Percentiles rank a stretch among this genome's conserved stretches.
Conservation (phyloP, 2,329 filamentous ascomycete species). For the Aspergillus ustus region DNA sequence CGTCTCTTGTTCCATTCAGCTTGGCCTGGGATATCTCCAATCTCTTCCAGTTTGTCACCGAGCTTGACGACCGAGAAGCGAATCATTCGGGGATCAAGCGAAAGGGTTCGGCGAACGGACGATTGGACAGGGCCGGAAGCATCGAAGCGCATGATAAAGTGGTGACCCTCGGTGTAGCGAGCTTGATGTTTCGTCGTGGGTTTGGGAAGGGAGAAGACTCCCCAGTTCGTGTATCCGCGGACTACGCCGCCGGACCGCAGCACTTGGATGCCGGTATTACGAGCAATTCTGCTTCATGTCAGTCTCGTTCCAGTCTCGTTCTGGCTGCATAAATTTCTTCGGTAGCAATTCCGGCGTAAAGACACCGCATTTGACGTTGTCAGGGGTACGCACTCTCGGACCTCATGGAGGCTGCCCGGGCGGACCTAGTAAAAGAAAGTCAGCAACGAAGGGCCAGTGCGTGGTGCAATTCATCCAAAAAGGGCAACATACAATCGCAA, state of each 20-base stretch:
- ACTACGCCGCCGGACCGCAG: constrained; percentile 85
- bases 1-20: constrained; percentile 56
- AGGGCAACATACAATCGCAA: constrained; percentile 76
- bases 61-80: constrained; percentile 85
- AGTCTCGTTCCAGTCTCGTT: constrained; percentile 2
- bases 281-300: constrained; percentile 71
- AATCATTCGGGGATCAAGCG: constrained; percentile 88
- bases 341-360: not conserved
- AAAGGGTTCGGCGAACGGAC: constrained; percentile 73
- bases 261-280: constrained; percentile 79
- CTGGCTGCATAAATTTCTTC: not conserved
- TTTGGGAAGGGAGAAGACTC: constrained; percentile 83
- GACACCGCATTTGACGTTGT: not conserved
- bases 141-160: constrained; percentile 98
- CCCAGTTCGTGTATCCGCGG: constrained; percentile 94
- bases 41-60: constrained; percentile 67
- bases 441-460: constrained; percentile 18
- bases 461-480: not conserved
- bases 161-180: constrained; percentile 83
- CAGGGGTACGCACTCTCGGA: constrained; percentile 77
- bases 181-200: constrained; percentile 80
- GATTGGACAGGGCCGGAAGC: constrained; percentile 74
- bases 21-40: constrained; percentile 61
- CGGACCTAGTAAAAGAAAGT: constrained; percentile 71
- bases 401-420: constrained; percentile 84